These are phyloP conservation scores for Collybia sordida DNA, from an alignment of 768 basidiomycete genomes.

Conservation along the genomic window DNA sequence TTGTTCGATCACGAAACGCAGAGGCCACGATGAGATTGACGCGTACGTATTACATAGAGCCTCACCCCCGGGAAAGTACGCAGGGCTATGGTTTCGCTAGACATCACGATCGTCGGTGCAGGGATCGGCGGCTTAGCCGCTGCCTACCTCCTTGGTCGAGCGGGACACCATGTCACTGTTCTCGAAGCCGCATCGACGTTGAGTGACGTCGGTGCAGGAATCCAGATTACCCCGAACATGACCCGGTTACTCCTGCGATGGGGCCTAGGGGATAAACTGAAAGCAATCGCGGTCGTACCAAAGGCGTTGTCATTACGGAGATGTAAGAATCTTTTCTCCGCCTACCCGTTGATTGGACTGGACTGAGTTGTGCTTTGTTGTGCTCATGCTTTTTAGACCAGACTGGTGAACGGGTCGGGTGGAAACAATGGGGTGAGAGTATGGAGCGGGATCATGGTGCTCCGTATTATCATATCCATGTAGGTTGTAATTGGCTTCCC, in stretches of 20 bases:
- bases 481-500: constrained; percentile 7
- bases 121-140: constrained; percentile 51
- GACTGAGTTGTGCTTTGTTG: constrained; percentile 37
- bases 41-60: too few species aligned
- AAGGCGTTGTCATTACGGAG: constrained; percentile 37
- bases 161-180: constrained; percentile 49
- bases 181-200: constrained; percentile 39
- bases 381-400: constrained; percentile 40
- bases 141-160: constrained; percentile 42
- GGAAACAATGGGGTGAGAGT: constrained; percentile 19
- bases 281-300: constrained; percentile 36
- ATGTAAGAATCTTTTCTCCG: constrained; percentile 39
- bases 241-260: constrained; percentile 47
- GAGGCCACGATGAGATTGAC: too few species aligned
- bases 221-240: constrained; percentile 44
- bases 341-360: constrained; percentile 34
- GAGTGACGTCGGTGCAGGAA: constrained; percentile 51
- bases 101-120: constrained; percentile 46
- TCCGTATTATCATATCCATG: constrained; percentile 32
- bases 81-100: constrained; percentile 3
- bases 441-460: constrained; percentile 26
- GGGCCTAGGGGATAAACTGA: constrained; percentile 44
- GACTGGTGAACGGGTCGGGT: constrained; percentile 29
- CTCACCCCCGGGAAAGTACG: too few species aligned
- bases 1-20: too few species aligned